Conservation (phyloP, 164 flowering plant genomes). For the Sedum album region DNA sequence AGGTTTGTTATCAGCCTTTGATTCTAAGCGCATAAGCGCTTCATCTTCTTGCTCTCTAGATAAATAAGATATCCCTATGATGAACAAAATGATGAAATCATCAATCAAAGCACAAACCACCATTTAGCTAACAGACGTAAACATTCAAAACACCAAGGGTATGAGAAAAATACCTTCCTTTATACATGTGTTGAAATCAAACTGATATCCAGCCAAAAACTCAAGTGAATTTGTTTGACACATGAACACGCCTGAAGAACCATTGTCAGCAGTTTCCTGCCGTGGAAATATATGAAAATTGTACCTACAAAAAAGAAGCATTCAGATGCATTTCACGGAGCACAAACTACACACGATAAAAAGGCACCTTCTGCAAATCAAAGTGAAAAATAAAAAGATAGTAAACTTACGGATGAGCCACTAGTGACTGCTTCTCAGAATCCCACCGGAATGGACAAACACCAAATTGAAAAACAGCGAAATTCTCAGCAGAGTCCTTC, state of each 20-base stretch:
- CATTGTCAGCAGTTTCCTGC: conserved; percentile 48
- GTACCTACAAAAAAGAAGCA: conserved; percentile 37
- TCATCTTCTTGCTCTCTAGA: conserved; percentile 88
- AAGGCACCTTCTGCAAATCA: not conserved
- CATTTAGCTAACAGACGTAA: too few relatives aligned
- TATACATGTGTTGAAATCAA: conserved; percentile 88
- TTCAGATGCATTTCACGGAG: not conserved
- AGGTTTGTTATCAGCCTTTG: conserved; percentile 21
- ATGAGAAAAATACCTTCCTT: conserved; percentile 49
- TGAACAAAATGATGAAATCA: conserved; percentile 28
- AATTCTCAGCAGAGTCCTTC: conserved; percentile 91
- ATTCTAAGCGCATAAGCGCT: conserved; percentile 33
- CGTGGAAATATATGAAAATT: conserved; percentile 91
- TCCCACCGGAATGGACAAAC: conserved; percentile 96
- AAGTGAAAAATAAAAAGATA: not conserved
- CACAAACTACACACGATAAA: not conserved
- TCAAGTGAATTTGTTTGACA: conserved; percentile 85
- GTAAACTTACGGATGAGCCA: conserved; percentile 72
- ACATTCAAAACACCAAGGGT: not conserved
- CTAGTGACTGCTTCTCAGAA: conserved; percentile 29
- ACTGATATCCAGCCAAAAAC: conserved; percentile 79
- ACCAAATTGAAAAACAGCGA: conserved; percentile 91
- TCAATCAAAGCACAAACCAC: conserved; percentile 15
- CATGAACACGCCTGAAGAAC: conserved; percentile 52
- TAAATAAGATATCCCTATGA: conserved; percentile 93